Percentiles rank a stretch among this genome's conserved stretches.
Conservation (phyloP, 2,329 filamentous ascomycete species). For the Alternaria novae-zelandiae region DNA sequence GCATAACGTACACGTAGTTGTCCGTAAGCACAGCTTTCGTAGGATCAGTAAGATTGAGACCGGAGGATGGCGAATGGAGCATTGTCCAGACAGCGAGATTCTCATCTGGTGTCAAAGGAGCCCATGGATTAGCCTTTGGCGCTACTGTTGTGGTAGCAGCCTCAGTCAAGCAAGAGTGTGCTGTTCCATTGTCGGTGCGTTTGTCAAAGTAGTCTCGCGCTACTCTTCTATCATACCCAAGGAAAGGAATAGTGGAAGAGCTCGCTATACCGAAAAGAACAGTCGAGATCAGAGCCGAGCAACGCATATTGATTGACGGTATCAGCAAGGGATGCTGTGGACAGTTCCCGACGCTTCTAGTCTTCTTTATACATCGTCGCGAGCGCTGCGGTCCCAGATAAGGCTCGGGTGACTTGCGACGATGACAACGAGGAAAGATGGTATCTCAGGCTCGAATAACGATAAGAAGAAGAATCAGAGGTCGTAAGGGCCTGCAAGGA, state of each 20-base stretch:
- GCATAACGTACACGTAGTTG: slow-evolving; percentile 49
- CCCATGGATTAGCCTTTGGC: slow-evolving; percentile 53
- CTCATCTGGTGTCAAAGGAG: slow-evolving; percentile 51
- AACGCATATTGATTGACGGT: background rate
- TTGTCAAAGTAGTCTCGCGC: slow-evolving; percentile 26
- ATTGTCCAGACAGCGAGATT: slow-evolving; percentile 54
- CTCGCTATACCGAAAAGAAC: background rate
- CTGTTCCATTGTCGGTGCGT: slow-evolving; percentile 14
- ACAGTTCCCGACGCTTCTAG: background rate
- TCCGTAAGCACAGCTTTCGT: slow-evolving; percentile 49
- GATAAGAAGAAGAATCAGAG: background rate
- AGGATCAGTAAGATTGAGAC: slow-evolving; percentile 55
- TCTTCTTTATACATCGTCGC: background rate
- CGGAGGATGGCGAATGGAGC: slow-evolving; percentile 50
- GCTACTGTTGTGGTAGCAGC: slow-evolving; percentile 31
- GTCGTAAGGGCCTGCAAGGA: background rate
- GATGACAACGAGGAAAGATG: background rate
- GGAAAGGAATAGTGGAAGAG: slow-evolving; percentile 21
- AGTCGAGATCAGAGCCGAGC: background rate
- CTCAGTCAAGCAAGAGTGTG: slow-evolving; percentile 17
- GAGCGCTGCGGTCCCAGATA: slow-evolving; percentile 1
- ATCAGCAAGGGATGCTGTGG: background rate
- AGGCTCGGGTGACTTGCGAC: background rate
- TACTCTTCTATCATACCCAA: slow-evolving; percentile 31
- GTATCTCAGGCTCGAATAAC: background rate